These are phyloP conservation scores for Chlorencoelia australis DNA, from an alignment of 2,329 filamentous ascomycete species.

Conservation along the genomic window DNA sequence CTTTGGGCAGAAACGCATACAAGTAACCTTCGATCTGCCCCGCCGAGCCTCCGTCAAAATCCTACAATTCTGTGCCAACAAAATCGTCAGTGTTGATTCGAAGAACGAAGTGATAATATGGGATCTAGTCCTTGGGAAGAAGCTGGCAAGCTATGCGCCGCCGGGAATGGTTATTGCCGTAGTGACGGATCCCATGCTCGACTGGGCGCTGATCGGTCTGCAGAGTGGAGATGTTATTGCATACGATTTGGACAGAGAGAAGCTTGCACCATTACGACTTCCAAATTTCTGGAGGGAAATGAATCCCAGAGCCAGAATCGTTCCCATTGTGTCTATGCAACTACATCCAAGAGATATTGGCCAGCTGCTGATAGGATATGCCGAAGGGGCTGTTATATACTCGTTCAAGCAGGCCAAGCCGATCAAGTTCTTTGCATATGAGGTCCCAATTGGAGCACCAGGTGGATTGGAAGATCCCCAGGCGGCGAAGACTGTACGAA, in stretches of 20 bases:
- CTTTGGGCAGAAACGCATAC: conserved; percentile 72
- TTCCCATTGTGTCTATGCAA: conserved; percentile 64
- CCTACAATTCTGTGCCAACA: conserved; percentile 78
- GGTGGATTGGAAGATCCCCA: conserved; percentile 58
- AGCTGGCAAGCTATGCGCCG: conserved; percentile 61
- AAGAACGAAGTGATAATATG: conserved; percentile 81
- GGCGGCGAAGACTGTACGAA: conserved; percentile 50
- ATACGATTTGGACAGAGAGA: conserved; percentile 84
- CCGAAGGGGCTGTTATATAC: conserved; percentile 77
- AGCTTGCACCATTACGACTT: conserved; percentile 66
- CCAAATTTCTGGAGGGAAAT: conserved; percentile 77
- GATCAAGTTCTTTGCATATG: conserved; percentile 72
- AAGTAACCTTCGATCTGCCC: conserved; percentile 61
- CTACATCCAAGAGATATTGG: conserved; percentile 90
- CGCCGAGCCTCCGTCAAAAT: conserved; percentile 65
- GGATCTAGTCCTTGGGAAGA: conserved; percentile 61
- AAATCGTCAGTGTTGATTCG: conserved; percentile 73
- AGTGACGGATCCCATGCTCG: conserved; percentile 78
- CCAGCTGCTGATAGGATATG: conserved; percentile 83
- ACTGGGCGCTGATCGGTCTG: conserved; percentile 83
- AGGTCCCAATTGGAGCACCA: conserved; percentile 69
- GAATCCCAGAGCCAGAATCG: conserved; percentile 55
- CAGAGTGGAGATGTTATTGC: conserved; percentile 77
- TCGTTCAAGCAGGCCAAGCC: conserved; percentile 87
- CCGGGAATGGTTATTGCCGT: conserved; percentile 67